A percentile compares a stretch with the other conserved stretches of the same genome.
phyloP scores from a whole-genome alignment of 2,329 filamentous ascomycete species.

The Trichoderma sp. region DNA sequence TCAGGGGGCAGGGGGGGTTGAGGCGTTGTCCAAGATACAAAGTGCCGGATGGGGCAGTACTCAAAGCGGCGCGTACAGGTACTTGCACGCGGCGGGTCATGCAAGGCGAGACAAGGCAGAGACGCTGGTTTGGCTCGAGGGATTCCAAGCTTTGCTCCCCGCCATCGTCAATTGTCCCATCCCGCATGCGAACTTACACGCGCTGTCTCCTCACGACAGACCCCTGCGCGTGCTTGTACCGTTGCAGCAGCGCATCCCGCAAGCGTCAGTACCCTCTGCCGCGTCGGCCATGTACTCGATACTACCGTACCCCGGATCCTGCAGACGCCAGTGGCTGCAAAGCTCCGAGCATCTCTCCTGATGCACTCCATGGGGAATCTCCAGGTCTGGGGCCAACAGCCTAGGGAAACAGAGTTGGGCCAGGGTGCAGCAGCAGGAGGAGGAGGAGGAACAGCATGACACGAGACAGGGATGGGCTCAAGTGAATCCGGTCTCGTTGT shows the following conservation, averaged over 20 bases:
- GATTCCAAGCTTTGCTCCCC: not conserved
- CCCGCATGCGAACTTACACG: slow-evolving; percentile 16
- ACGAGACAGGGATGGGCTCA: not conserved
- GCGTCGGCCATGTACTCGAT: slow-evolving; percentile 5
- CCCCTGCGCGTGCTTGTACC: not conserved
- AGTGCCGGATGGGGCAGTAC: slow-evolving; percentile 13
- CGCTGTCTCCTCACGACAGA: not conserved
- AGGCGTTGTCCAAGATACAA: not conserved
- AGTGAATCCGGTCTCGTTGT: not conserved
- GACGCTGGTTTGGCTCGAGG: no score
- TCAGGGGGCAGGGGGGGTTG: slow-evolving; percentile 5
- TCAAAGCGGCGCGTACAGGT: not conserved
- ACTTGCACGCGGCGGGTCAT: not conserved
- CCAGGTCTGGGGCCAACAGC: slow-evolving; percentile 3
- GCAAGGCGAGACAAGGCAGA: not conserved
- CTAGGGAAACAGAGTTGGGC: not conserved
- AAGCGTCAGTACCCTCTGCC: slow-evolving; percentile 15
- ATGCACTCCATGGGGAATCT: not conserved
- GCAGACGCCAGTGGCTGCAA: slow-evolving; percentile 8
- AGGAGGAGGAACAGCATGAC: not conserved
- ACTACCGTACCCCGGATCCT: slow-evolving; percentile 7
- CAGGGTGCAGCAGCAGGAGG: not conserved
- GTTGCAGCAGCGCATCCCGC: slow-evolving; percentile 2
- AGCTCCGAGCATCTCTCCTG: slow-evolving; percentile 8
- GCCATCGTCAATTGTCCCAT: not conserved